These are phyloP conservation scores for Camelina hispida DNA, from an alignment of 345 rosid species.

Conservation along the genomic window DNA sequence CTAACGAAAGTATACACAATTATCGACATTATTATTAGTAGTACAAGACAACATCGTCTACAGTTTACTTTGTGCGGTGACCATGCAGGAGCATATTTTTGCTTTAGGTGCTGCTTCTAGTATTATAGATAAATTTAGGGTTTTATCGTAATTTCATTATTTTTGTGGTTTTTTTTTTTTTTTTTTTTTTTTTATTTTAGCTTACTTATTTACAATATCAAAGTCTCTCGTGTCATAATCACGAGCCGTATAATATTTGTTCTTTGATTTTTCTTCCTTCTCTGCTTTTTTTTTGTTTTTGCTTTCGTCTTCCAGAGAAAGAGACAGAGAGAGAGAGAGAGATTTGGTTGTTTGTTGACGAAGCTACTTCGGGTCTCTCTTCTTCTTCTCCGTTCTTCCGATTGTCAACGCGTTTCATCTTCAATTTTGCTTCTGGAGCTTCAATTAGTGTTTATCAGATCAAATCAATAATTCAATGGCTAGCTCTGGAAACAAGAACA, in stretches of 20 bases:
- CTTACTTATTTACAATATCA: no score
- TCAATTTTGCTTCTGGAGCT: constrained; percentile 6
- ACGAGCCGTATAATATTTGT: constrained; percentile 33
- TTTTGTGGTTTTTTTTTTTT: neutral
- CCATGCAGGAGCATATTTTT: no score
- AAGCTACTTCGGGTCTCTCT: constrained; percentile 37
- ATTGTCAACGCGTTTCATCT: constrained; percentile 32
- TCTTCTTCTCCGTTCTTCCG: constrained; percentile 31
- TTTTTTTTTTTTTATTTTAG: neutral
- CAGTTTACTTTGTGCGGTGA: neutral
- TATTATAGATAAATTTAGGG: no score
- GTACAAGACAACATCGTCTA: neutral
- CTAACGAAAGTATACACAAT: neutral
- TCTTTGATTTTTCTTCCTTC: neutral
- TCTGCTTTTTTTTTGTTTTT: neutral
- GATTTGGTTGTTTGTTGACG: constrained; percentile 30
- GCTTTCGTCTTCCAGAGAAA: constrained; percentile 16
- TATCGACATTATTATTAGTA: neutral
- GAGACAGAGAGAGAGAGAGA: constrained; percentile 38
- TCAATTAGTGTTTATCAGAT: constrained; percentile 18
- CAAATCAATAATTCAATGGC: constrained; percentile 33
- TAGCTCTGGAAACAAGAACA: constrained; percentile 45
- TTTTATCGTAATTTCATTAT: neutral
- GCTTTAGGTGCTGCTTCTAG: no score
- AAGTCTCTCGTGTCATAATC: constrained; percentile 36